Base-by-base conservation (phyloP, 2,329 filamentous ascomycete genomes). In the Diaporthe vaccinii region DNA sequence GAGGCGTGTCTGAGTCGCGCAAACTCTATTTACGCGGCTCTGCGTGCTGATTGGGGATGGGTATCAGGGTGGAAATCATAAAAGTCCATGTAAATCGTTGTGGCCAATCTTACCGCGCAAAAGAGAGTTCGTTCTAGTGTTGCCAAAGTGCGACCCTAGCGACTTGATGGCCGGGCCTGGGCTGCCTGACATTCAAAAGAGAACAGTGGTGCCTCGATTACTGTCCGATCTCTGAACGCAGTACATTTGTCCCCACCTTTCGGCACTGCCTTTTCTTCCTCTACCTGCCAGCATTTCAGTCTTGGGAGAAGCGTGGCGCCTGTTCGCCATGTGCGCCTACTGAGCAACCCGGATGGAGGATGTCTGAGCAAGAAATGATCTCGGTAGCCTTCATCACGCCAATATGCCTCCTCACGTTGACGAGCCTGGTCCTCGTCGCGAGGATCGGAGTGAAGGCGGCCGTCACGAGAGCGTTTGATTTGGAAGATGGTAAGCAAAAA, bases 351-450 rank as follows among this genome's bases (percentile, higher is more conserved):
- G 9, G n/a, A 62, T 61, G 70, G 57, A 73, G 34, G 2, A 73
- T 73, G 70, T 53, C 70, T 65, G 28, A 73, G 41, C 57, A 65
- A 34, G 17, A 49, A 10, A 49, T 65, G 57, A 51, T 31, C 15
- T 53, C 70, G 70, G 44, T 51, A 58, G 57, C 57, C 36, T 73
- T 73, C 31, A 53, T 65, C 28, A 73, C 70, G 12, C 57, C 70
- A 25, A 61, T 73, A 39, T 73, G 70, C 31, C 70, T 73, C n/a
- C 34, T 73, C n/a, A 61, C 57, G 2, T 28, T 73, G 31, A 73
- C 70, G 70, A 65, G 57, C 70, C 44, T 73, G 25, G 57, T 62
- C 34, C 44, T 73, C 44, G 39, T 73, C 31, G 44, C 55, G 22
- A 46, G 70, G 44, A 22, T 65, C 7, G 70, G 53, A 5, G 31